Evolutionary conservation across 31 red algal species (phyloP).

Genomic region (Asparagopsis taxiformis): DNA sequence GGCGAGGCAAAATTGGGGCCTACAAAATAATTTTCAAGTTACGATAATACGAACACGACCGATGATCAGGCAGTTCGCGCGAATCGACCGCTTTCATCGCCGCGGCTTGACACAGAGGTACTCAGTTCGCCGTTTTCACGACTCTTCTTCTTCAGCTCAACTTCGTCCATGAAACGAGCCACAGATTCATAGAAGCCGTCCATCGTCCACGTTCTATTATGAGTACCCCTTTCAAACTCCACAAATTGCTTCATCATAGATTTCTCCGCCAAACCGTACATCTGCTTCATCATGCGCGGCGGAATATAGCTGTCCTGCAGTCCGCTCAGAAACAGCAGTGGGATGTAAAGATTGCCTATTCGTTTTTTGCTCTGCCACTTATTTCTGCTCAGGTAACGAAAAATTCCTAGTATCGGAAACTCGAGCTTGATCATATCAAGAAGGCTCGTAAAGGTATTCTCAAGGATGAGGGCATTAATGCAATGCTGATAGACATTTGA

Average conservation of each 20-base stretch:
- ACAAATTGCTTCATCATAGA: constrained; percentile 71
- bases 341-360: constrained; percentile 59
- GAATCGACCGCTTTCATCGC: constrained; percentile 29
- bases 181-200: constrained; percentile 77
- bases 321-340: constrained; percentile 88
- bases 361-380: constrained; percentile 73
- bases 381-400: constrained; percentile 83
- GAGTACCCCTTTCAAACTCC: constrained; percentile 81
- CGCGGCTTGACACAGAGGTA: neutral
- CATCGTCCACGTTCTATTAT: constrained; percentile 90
- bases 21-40: too few species aligned
- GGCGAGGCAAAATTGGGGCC: too few species aligned
- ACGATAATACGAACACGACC: neutral
- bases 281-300: constrained; percentile 92
- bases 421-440: constrained; percentile 96
- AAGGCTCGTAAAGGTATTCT: constrained; percentile 96
- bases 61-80: constrained; percentile 25
- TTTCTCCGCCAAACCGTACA: constrained; percentile 57
- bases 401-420: constrained; percentile 75
- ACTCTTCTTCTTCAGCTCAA: constrained; percentile 22
- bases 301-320: constrained; percentile 87
- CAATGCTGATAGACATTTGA: constrained; percentile 69
- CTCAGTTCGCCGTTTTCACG: neutral
- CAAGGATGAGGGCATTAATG: constrained; percentile 85
- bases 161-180: constrained; percentile 61